Evolutionary conservation across 139 green algal genomes (phyloP).

Genomic region (Gonium pectorale): DNA sequence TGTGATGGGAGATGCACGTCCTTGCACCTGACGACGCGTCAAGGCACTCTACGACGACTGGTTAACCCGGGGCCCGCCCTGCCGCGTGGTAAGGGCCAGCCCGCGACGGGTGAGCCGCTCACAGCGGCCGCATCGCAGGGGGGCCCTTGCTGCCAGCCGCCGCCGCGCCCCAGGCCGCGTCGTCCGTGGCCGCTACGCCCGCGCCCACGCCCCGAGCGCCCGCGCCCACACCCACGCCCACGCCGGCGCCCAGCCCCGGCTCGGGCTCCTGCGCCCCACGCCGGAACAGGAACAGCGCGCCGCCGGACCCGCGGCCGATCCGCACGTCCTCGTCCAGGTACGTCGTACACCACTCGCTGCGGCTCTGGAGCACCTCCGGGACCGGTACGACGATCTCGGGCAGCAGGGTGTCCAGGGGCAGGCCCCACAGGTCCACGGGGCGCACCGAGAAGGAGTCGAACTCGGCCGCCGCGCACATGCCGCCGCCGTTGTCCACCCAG

Average conservation of each 20-base stretch:
- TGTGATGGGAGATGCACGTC: too few relatives aligned
- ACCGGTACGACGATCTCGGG: constrained; percentile 44
- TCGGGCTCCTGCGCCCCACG: not conserved
- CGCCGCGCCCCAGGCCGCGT: too few relatives aligned
- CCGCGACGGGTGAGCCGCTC: too few relatives aligned
- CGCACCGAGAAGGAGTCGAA: constrained; percentile 52
- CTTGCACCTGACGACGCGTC: too few relatives aligned
- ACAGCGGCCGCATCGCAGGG: not conserved
- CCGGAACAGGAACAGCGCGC: constrained; percentile 48
- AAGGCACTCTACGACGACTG: too few relatives aligned
- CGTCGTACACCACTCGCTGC: constrained; percentile 49
- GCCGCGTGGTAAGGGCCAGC: too few relatives aligned
- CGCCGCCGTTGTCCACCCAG: constrained; percentile 51
- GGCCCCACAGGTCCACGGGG: constrained; percentile 48
- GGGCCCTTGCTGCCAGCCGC: too few relatives aligned
- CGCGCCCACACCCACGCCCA: not conserved
- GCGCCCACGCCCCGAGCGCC: not conserved
- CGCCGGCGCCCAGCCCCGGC: not conserved
- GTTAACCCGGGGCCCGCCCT: too few relatives aligned
- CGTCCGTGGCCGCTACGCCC: too few relatives aligned
- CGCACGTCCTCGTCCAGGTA: constrained; percentile 50
- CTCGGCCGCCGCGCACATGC: constrained; percentile 39
- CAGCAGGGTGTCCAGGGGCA: constrained; percentile 33
- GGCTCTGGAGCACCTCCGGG: constrained; percentile 31
- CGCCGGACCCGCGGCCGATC: constrained; percentile 4